Percentiles rank a stretch among this genome's conserved stretches.
phyloP scores from a whole-genome alignment of 495 filamentous ascomycete genomes.

The Talaromyces thailandensis region DNA sequence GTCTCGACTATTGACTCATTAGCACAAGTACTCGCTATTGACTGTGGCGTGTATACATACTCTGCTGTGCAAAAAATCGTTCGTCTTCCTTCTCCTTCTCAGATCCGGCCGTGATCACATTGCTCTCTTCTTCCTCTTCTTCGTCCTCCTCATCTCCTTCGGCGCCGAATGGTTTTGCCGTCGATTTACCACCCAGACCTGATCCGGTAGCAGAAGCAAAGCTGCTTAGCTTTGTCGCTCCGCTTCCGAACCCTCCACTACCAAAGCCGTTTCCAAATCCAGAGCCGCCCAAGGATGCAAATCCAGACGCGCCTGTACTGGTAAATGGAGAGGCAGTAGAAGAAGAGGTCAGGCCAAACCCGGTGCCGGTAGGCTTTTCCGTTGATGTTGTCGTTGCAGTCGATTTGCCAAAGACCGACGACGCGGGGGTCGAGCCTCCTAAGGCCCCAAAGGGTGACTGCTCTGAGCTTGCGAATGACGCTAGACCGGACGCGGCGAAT shows the following conservation, averaged over 20 bases:
- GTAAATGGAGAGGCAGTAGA: slow-evolving; percentile 18
- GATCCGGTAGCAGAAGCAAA: slow-evolving; percentile 59
- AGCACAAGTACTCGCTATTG: not conserved
- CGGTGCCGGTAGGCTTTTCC: slow-evolving; percentile 15
- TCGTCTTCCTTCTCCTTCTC: slow-evolving; percentile 51
- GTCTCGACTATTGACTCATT: slow-evolving; percentile 50
- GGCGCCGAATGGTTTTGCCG: slow-evolving; percentile 63
- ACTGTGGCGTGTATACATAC: slow-evolving; percentile 33
- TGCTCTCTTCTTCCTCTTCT: slow-evolving; percentile 33
- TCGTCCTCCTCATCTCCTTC: slow-evolving; percentile 53
- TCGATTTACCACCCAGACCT: slow-evolving; percentile 41
- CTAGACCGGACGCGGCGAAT: slow-evolving; percentile 44
- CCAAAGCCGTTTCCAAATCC: slow-evolving; percentile 49
- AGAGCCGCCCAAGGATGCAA: slow-evolving; percentile 30
- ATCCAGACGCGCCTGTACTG: slow-evolving; percentile 18
- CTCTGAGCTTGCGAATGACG: slow-evolving; percentile 42
- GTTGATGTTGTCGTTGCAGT: slow-evolving; percentile 8
- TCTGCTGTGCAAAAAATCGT: slow-evolving; percentile 56
- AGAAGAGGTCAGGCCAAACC: not conserved
- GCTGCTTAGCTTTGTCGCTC: slow-evolving; percentile 46
- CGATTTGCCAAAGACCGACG: slow-evolving; percentile 30
- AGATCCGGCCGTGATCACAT: slow-evolving; percentile 38
- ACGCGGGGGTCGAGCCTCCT: slow-evolving; percentile 21
- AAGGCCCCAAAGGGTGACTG: slow-evolving; percentile 49
- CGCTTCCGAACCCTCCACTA: slow-evolving; percentile 19